Evolutionary conservation across 2,329 filamentous ascomycete genomes (phyloP), one percentile per base, ranked within the genome.

Genomic region (Pyrenophora graminea): DNA sequence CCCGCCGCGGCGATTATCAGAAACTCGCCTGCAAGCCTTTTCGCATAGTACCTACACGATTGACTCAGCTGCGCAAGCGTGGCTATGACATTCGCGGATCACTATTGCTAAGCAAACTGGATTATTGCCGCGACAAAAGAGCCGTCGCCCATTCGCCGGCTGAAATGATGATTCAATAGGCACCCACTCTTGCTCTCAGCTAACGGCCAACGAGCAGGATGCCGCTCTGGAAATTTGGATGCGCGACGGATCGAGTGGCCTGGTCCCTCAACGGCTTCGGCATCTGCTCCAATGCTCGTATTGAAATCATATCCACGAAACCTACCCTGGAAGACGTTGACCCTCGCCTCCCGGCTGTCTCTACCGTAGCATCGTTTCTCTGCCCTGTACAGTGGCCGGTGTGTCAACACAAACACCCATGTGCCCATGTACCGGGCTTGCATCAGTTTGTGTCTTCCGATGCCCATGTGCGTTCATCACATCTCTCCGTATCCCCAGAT

Each of bases 51-150:
- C 40, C 49, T 39, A 15, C 15, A 5, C 5, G 19, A 48, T 53
- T 44, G 48, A 55, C 18, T 41, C 50, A 45, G 47, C 52, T 59
- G 44, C 44, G 41, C 50, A 49, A 46, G 48, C 40, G 42, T 48
- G 55, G 52, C 53, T 38, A 49, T 49, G 48, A 40, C 30, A 45
- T 32, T 36, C 36, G 23, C 36, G 45, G 7, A 31, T 30, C 13
- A 27, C 25, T 37, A 46, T 45, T 51, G 40, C 51, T 42, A 50
- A 43, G 46, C 44, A 51, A 46, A 43, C 30, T 34, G 19, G 19
- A 21, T 47, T 54, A 51, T 48, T 58, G 51, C 41, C 43, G 27
- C 31, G 34, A 46, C 42, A 38, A 17, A 37, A 17, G 31, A 21
- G 18, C 25, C 33, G 27, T 45, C 21, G 39, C 42, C 27, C 37